Conservation (phyloP, 1,284 basidiomycete genomes). For the Boletus sp. region DNA sequence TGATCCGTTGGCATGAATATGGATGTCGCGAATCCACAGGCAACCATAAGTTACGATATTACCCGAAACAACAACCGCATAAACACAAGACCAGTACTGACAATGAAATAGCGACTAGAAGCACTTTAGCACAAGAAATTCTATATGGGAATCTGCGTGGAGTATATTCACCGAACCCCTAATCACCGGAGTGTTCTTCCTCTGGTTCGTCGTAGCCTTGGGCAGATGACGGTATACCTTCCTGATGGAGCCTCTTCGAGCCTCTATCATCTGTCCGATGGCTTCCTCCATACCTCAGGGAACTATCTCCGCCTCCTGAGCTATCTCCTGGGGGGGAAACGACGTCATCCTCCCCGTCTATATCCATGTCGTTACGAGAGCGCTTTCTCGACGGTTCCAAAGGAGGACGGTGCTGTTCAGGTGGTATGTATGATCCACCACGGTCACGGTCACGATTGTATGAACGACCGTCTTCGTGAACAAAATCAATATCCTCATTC, state of each 20-base stretch:
- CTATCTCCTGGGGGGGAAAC: slow-evolving; percentile 35
- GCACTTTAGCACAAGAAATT: slow-evolving; percentile 37
- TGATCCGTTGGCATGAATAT: slow-evolving; percentile 27
- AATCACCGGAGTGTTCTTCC: slow-evolving; percentile 37
- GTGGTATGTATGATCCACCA: slow-evolving; percentile 31
- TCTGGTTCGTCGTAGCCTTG: slow-evolving; percentile 46
- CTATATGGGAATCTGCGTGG: slow-evolving; percentile 30
- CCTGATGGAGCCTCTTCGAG: slow-evolving; percentile 53
- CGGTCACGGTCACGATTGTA: slow-evolving; percentile 34
- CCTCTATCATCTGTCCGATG: slow-evolving; percentile 48
- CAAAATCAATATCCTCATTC: slow-evolving; percentile 48
- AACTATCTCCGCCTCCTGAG: slow-evolving; percentile 35
- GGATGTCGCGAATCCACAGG: slow-evolving; percentile 12
- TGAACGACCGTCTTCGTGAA: slow-evolving; percentile 48
- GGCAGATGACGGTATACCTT: slow-evolving; percentile 35
- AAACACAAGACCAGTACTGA: slow-evolving; percentile 21
- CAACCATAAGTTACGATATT: slow-evolving; percentile 23
- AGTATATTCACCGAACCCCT: slow-evolving; percentile 28
- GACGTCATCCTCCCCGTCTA: slow-evolving; percentile 48
- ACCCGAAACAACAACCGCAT: slow-evolving; percentile 16
- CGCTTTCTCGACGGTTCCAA: slow-evolving; percentile 50
- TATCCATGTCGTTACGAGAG: slow-evolving; percentile 59
- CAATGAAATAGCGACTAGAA: slow-evolving; percentile 14
- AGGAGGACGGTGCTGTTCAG: slow-evolving; percentile 31
- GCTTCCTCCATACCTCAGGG: slow-evolving; percentile 28